Evolutionary conservation across 352 stramenopile genomes (phyloP).

Genomic region (Thalassiosira sp.): DNA sequence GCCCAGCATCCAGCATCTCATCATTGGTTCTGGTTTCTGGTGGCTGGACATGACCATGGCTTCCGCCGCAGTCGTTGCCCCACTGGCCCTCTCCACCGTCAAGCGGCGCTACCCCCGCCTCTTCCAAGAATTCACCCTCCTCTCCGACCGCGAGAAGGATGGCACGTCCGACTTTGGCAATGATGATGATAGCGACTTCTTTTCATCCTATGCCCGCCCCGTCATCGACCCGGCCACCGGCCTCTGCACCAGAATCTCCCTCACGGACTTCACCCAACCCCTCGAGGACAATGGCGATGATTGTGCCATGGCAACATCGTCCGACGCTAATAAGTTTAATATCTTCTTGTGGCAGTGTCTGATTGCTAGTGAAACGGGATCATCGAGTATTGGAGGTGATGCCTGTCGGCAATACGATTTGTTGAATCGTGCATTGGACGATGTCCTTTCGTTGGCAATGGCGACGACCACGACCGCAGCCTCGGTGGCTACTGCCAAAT

Average conservation of each 20-base stretch:
- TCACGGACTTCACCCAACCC: conserved; percentile 13
- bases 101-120: conserved; percentile 15
- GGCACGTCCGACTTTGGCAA: background rate
- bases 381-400: conserved; percentile 27
- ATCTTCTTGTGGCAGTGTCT: conserved; percentile 30
- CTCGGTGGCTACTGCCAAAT: conserved; percentile 42
- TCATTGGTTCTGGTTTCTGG: too few species aligned
- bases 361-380: conserved; percentile 16
- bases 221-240: conserved; percentile 13
- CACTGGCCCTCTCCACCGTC: conserved; percentile 24
- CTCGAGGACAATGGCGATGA: background rate
- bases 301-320: conserved; percentile 4
- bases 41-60: background rate
- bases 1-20: too few species aligned
- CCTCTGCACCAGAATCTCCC: conserved; percentile 29
- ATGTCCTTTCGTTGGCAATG: conserved; percentile 16
- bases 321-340: conserved; percentile 30
- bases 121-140: conserved; percentile 5
- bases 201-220: background rate
- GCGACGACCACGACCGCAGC: too few species aligned
- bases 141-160: conserved; percentile 10
- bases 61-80: background rate
- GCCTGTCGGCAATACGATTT: conserved; percentile 25
- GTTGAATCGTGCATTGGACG: conserved; percentile 13
- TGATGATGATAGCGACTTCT: background rate